Conservation (phyloP, 331 rosid genomes). For the Dryas integrifolia region DNA sequence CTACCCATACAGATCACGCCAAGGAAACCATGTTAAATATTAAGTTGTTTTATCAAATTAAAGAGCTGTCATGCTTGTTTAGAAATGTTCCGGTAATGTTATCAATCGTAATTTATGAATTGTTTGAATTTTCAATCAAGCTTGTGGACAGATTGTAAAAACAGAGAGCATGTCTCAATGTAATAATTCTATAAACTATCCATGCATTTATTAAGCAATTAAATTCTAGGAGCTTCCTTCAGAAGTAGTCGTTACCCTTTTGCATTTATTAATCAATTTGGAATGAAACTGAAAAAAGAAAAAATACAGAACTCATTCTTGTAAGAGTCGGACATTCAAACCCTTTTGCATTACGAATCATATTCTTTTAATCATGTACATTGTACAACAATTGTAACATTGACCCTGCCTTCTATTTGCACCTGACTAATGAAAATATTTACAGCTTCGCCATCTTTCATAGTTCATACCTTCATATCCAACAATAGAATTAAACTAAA, state of each 20-base stretch:
- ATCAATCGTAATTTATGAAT: neutral
- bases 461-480: conserved; percentile 2
- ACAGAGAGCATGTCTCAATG: neutral
- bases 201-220: neutral
- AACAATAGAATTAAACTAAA: conserved; percentile 1
- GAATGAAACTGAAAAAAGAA: neutral
- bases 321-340: neutral
- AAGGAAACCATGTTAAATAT: conserved; percentile 10
- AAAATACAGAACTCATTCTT: too few relatives aligned
- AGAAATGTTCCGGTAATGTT: neutral
- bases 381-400: conserved; percentile 5
- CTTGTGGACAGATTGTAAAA: neutral
- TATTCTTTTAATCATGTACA: neutral
- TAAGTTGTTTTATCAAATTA: neutral
- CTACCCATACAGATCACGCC: conserved; percentile 41
- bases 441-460: conserved; percentile 21
- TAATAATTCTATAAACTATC: neutral
- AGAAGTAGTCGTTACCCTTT: too few relatives aligned
- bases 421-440: conserved; percentile 2
- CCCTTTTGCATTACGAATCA: neutral
- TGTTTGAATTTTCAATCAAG: neutral
- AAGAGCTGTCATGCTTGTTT: neutral
- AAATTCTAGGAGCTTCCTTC: too few relatives aligned
- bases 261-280: neutral
- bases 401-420: neutral